Conservation (phyloP, 768 basidiomycete genomes). For the Lentinula boryana region DNA sequence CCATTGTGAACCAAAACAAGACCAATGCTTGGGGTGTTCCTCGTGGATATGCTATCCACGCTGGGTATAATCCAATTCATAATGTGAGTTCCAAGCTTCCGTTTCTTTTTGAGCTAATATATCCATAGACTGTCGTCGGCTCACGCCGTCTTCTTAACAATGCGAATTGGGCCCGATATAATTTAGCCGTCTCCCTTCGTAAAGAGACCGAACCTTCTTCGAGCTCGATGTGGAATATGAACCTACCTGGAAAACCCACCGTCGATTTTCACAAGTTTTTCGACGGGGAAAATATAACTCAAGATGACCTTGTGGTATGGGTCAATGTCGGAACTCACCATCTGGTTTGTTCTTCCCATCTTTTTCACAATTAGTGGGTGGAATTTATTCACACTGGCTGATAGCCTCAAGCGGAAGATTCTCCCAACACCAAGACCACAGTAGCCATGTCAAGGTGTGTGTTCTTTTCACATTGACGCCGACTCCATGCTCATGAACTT, state of each 20-base stretch:
- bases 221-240: constrained; percentile 57
- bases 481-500: background rate
- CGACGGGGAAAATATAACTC: constrained; percentile 55
- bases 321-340: constrained; percentile 66
- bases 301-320: constrained; percentile 64
- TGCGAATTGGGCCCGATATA: constrained; percentile 63
- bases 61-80: constrained; percentile 49
- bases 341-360: constrained; percentile 26
- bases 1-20: constrained; percentile 48
- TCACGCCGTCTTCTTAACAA: constrained; percentile 56
- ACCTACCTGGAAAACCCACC: constrained; percentile 49
- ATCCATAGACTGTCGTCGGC: constrained; percentile 43
- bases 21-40: constrained; percentile 52
- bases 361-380: background rate
- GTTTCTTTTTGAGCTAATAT: background rate
- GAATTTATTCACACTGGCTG: background rate
- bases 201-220: constrained; percentile 60
- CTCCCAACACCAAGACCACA: constrained; percentile 55
- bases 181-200: constrained; percentile 48
- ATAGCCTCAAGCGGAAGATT: constrained; percentile 59
- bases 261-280: constrained; percentile 61
- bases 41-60: constrained; percentile 57
- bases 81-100: constrained; percentile 27
- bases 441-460: constrained; percentile 46
- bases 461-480: background rate